Evolutionary conservation across 2,329 filamentous ascomycete genomes (phyloP).

Genomic region (Microsporum canis): DNA sequence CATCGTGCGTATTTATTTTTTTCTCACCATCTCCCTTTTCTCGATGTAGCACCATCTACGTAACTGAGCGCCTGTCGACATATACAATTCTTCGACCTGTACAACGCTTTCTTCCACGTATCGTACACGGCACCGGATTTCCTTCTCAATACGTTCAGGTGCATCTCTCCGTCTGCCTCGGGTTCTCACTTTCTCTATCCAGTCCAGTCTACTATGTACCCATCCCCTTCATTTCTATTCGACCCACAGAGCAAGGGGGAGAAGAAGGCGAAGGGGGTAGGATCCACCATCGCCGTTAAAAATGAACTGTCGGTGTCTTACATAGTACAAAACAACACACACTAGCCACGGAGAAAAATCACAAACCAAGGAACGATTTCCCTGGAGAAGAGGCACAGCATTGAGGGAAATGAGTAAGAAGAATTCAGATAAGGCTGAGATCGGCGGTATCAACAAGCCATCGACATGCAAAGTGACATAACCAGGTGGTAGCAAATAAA

Average conservation of each 20-base stretch:
- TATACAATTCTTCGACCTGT: background rate
- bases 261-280: background rate
- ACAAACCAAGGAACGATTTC: background rate
- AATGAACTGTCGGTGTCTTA: background rate
- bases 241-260: background rate
- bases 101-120: background rate
- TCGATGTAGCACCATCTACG: background rate
- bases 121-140: background rate
- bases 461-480: background rate
- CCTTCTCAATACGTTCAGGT: background rate
- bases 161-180: background rate
- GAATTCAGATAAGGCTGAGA: slow-evolving; percentile 3
- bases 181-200: background rate
- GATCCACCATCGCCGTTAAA: slow-evolving; percentile 1
- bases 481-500: background rate
- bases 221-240: background rate
- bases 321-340: background rate
- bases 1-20: background rate
- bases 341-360: background rate
- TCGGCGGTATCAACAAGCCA: background rate
- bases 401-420: background rate
- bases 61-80: background rate
- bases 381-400: background rate
- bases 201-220: too few species aligned
- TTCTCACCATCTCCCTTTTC: background rate